Base-by-base conservation (phyloP, 2,329 filamentous ascomycete genomes). In the Delphinella strobiligena region DNA sequence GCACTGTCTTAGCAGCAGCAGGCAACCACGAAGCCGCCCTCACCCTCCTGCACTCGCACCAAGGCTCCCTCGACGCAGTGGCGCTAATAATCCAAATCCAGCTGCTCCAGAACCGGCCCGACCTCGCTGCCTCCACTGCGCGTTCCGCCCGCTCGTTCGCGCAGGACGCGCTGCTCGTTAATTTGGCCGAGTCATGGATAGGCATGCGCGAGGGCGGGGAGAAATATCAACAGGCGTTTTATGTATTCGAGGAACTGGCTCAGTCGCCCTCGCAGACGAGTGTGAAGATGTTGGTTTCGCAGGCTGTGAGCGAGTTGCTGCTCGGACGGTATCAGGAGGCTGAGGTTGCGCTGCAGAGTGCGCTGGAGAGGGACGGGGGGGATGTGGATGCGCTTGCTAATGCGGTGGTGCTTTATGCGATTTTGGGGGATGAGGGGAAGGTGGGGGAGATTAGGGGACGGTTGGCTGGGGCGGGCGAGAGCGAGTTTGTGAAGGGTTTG, bases 211-310 rank as follows among this genome's bases (percentile, higher is more conserved):
- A 89, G 82, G 89, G 91, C 55, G 89, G 89, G 55, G 88, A 88
- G 50, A 87, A 94, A 60, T 96, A 96, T 63, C 91, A 96, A 56
- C 84, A 91, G 56, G 81, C 89, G 14, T 96, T 93, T 64, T 96
- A 98, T 69, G 89, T 96, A 45, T 96, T 86, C 55, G 89, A 96
- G 63, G 91, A 98, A 62, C 75, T 96, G 36, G 89, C 91, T 4
- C 85, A 93, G 56, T 80, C 84, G 19, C 81, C 87, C 2, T 78
- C 83, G 22, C 87, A 84, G 14, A 79, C 85, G 36, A 84, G 84
- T 12, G 71, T 80, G 38, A 71, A 79, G 49, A 82, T 77, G 14
- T 74, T 95, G 40, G 77, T 94, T 45, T 80, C 85, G 15, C 91
- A 96, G 65, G 89, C 88, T 18, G 78, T 96, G 18, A 82, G 85